A percentile compares a stretch with the other conserved stretches of the same genome.
Evolutionary conservation across 805 yeast species (phyloP).

Genomic region (Candida quercuum): DNA sequence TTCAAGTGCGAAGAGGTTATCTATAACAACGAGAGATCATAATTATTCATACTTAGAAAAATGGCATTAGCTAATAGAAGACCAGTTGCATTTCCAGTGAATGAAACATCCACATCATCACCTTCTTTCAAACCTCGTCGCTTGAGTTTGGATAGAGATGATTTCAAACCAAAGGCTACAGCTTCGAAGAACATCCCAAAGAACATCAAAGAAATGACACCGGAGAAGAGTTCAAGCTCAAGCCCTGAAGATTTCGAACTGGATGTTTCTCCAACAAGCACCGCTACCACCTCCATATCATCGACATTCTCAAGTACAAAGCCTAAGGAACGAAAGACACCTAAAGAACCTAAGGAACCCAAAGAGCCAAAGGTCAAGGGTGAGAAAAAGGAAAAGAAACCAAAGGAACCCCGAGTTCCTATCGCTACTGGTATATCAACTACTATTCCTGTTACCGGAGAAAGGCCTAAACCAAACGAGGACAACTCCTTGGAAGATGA

Average conservation of each 20-base stretch:
- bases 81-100: constrained; percentile 48
- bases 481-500: constrained; percentile 65
- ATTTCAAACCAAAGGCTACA: constrained; percentile 7
- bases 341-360: constrained; percentile 2
- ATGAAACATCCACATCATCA: constrained; percentile 24
- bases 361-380: constrained; percentile 14
- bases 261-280: constrained; percentile 23
- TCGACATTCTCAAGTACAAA: constrained; percentile 14
- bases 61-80: constrained; percentile 69
- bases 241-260: constrained; percentile 18
- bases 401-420: constrained; percentile 21
- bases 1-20: background rate
- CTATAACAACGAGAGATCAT: background rate
- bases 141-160: constrained; percentile 20
- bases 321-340: no score
- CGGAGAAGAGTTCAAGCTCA: constrained; percentile 19
- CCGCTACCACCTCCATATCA: constrained; percentile 14
- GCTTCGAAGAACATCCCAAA: constrained; percentile 7
- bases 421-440: constrained; percentile 69
- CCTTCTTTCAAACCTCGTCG: constrained; percentile 27
- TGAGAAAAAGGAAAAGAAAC: constrained; percentile 18
- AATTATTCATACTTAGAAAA: background rate
- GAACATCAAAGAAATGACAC: constrained; percentile 20
- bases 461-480: constrained; percentile 64
- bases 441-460: constrained; percentile 76